Evolutionary conservation across 495 filamentous ascomycete species (phyloP).

Genomic region (Podospora pseudocomata): DNA sequence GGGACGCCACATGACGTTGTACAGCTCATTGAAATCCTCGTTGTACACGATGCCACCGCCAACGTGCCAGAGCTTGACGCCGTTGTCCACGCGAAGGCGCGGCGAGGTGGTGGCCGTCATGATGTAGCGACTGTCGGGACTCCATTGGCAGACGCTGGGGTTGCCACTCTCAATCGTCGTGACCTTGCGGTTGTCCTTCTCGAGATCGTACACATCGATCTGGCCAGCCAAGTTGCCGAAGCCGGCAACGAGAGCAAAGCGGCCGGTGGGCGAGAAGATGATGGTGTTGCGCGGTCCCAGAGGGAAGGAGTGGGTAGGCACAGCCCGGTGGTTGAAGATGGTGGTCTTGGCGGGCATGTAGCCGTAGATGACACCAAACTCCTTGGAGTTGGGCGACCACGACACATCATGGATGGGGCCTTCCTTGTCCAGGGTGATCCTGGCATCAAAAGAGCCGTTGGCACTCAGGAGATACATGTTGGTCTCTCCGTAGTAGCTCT

Average conservation of each 20-base stretch:
- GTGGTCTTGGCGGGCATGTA: conserved; percentile 98
- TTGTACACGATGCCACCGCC: conserved; percentile 89
- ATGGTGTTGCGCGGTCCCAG: conserved; percentile 91
- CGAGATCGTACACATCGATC: conserved; percentile 95
- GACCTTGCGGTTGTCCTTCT: conserved; percentile 85
- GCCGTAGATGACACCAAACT: conserved; percentile 95
- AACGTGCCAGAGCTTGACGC: conserved; percentile 91
- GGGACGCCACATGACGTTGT: conserved; percentile 88
- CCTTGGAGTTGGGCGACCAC: conserved; percentile 96
- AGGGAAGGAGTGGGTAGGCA: conserved; percentile 75
- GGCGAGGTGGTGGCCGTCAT: conserved; percentile 95
- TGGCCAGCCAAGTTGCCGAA: conserved; percentile 97
- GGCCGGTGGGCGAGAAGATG: conserved; percentile 87
- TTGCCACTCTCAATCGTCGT: conserved; percentile 94
- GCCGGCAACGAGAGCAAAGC: conserved; percentile 88
- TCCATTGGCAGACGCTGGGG: conserved; percentile 92
- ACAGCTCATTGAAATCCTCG: conserved; percentile 88
- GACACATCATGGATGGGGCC: conserved; percentile 96
- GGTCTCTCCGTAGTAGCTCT: conserved; percentile 98
- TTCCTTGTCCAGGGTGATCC: conserved; percentile 91
- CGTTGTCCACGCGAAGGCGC: conserved; percentile 92
- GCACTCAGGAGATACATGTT: conserved; percentile 93
- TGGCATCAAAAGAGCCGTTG: conserved; percentile 86
- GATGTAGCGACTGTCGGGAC: conserved; percentile 90
- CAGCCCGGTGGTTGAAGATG: conserved; percentile 85